Evolutionary conservation across 2,329 filamentous ascomycete genomes (phyloP).

Genomic region (Helicocarpus griseus): DNA sequence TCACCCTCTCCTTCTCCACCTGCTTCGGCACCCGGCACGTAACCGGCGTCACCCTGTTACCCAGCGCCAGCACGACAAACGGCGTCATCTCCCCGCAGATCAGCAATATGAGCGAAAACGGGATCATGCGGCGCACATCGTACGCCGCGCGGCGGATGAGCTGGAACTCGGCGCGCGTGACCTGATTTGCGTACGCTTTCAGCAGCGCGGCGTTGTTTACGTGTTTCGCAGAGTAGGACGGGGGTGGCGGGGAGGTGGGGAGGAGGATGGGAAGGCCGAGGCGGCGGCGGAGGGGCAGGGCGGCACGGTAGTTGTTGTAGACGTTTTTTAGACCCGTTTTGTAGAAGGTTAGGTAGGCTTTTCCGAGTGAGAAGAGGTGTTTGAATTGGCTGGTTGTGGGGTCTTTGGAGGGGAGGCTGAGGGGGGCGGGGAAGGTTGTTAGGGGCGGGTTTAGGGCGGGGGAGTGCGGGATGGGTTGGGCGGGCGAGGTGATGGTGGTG

Average conservation of each 20-base stretch:
- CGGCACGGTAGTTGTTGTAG: conserved; percentile 49
- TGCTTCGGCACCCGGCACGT: conserved; percentile 78
- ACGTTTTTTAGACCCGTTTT: conserved; percentile 72
- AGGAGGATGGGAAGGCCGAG: conserved; percentile 24
- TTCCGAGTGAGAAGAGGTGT: conserved; percentile 46
- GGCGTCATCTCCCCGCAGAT: conserved; percentile 82
- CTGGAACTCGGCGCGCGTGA: conserved; percentile 61
- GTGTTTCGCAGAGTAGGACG: background rate
- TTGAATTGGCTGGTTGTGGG: conserved; percentile 32
- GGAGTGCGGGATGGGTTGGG: background rate
- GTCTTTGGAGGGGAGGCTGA: conserved; percentile 49
- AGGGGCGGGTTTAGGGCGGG: conserved; percentile 57
- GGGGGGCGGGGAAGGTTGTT: conserved; percentile 61
- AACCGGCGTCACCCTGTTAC: conserved; percentile 60
- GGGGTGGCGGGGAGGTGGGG: conserved; percentile 21
- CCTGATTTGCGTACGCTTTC: conserved; percentile 4
- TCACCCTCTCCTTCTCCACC: conserved; percentile 45
- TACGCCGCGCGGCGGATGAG: conserved; percentile 57
- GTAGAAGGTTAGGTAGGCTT: conserved; percentile 77
- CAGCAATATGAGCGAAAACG: conserved; percentile 66
- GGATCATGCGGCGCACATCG: conserved; percentile 67
- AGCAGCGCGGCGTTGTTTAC: conserved; percentile 4
- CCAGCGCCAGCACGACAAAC: conserved; percentile 61
- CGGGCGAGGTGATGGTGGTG: background rate
- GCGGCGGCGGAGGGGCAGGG: conserved; percentile 23